A percentile compares a stretch with the other conserved stretches of the same genome.
These are phyloP conservation scores for Dactylis glomerata DNA, from an alignment of 176 grass and related monocot genomes.

Conservation along the genomic window DNA sequence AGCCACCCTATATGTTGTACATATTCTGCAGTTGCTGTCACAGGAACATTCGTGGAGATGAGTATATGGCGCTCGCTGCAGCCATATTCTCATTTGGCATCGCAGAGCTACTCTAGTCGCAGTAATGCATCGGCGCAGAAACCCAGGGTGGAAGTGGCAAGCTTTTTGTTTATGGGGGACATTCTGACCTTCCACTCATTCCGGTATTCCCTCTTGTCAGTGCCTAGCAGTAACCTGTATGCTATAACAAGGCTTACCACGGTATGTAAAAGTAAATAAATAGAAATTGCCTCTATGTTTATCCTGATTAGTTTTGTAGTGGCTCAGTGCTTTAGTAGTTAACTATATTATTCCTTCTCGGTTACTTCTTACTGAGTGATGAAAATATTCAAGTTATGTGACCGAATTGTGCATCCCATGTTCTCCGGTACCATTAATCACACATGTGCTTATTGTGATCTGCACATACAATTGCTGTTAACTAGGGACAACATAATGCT, in stretches of 20 bases:
- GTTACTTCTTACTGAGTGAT: neutral
- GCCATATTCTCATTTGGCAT: neutral
- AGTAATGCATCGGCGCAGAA: neutral
- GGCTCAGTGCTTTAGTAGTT: neutral
- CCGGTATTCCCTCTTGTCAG: neutral
- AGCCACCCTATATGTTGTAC: neutral
- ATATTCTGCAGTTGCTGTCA: too few relatives aligned
- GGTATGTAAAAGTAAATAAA: neutral
- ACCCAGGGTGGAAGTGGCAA: neutral
- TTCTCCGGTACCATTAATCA: neutral
- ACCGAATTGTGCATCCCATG: neutral
- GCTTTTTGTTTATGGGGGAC: neutral
- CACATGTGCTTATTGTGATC: neutral
- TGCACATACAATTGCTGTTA: neutral
- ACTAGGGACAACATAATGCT: neutral
- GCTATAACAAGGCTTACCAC: neutral
- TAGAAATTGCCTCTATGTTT: neutral
- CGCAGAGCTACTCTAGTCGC: neutral
- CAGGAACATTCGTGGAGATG: neutral
- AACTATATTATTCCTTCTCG: neutral
- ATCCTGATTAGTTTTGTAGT: neutral
- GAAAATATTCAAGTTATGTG: neutral
- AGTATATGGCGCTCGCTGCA: neutral
- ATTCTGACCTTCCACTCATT: neutral
- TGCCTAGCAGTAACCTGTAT: neutral